Evolutionary conservation across 306 rosid genomes (phyloP).

Genomic region (Quercus rubra): DNA sequence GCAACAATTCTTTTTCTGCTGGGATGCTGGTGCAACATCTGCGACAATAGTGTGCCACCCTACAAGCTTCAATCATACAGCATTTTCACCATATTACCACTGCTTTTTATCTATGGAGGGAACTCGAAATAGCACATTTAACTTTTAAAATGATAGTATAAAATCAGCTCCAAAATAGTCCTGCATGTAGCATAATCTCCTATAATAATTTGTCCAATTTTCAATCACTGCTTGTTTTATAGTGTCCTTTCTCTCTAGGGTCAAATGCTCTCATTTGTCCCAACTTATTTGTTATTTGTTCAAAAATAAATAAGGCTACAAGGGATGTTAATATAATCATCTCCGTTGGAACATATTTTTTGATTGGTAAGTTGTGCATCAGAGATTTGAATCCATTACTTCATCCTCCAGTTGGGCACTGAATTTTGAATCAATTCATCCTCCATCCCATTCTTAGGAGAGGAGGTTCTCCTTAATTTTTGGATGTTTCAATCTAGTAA

Average conservation of each 20-base stretch:
- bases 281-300: neutral
- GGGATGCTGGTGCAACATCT: neutral
- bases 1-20: neutral
- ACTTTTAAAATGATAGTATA: neutral
- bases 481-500: too few species aligned
- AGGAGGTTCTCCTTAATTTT: too few species aligned
- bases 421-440: too few species aligned
- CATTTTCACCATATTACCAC: neutral
- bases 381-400: too few species aligned
- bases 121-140: neutral
- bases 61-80: neutral
- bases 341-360: too few species aligned
- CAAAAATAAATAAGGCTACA: neutral
- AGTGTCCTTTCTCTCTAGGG: neutral
- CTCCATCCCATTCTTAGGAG: too few species aligned
- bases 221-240: neutral
- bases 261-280: neutral
- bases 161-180: neutral
- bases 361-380: too few species aligned
- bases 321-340: too few species aligned
- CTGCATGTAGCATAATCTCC: neutral
- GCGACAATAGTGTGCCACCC: neutral
- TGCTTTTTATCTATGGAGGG: neutral
- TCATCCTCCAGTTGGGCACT: too few species aligned
- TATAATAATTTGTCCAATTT: neutral